A percentile compares a stretch with the other conserved stretches of the same genome.
Evolutionary conservation across 75 land plant genomes (phyloP).

Genomic region (Pseudotsuga menziesii): DNA sequence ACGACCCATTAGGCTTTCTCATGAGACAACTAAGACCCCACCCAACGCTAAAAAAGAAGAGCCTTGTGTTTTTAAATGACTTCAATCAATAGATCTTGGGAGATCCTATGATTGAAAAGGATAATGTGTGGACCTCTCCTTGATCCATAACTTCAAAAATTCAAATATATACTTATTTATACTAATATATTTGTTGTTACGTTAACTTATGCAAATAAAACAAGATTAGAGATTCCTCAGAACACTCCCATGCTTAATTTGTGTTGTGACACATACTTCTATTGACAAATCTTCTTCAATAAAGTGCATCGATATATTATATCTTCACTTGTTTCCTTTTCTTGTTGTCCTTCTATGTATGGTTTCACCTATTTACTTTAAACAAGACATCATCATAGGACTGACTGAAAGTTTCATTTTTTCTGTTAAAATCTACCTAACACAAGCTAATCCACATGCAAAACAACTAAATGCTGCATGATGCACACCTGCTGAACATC

Average conservation of each 20-base stretch:
- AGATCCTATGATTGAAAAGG: background rate
- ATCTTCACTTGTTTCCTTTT: background rate
- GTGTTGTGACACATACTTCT: background rate
- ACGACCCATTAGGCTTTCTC: background rate
- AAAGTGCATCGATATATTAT: background rate
- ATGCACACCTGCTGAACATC: constrained; percentile 52
- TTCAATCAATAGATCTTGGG: background rate
- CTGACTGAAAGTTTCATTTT: background rate
- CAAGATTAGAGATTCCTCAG: background rate
- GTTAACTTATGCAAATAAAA: background rate
- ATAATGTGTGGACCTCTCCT: background rate
- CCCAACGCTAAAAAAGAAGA: background rate
- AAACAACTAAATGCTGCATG: background rate
- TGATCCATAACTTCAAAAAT: background rate
- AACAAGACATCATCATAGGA: background rate
- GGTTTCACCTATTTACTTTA: background rate
- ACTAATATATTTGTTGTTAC: background rate
- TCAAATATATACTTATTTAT: background rate
- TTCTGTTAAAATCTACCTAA: background rate
- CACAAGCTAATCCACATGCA: background rate
- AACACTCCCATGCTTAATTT: background rate
- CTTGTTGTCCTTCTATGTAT: background rate
- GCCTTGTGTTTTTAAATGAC: background rate
- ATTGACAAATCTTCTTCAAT: background rate
- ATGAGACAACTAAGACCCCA: background rate